These are phyloP conservation scores for Paramecium biaurelia DNA, from an alignment of 73 alveolate species.

Conservation along the genomic window DNA sequence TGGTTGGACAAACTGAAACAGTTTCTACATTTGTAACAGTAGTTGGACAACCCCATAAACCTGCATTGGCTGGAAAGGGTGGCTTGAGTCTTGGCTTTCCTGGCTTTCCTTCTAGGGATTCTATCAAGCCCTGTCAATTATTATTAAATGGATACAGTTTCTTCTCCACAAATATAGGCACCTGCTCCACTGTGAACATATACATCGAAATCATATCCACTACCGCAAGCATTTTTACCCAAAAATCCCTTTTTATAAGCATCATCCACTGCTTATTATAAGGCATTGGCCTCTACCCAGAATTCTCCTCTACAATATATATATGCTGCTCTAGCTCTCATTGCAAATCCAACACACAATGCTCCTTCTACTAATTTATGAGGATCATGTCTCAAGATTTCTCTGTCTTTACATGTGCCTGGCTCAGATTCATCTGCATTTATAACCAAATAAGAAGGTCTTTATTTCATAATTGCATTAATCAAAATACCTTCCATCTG, in stretches of 20 bases:
- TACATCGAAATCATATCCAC: slow-evolving; percentile 76
- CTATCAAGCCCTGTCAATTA: slow-evolving; percentile 80
- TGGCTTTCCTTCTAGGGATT: slow-evolving; percentile 88
- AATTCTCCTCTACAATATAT: slow-evolving; percentile 80
- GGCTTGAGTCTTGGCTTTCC: slow-evolving; percentile 93
- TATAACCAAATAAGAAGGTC: slow-evolving; percentile 75
- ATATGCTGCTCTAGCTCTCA: slow-evolving; percentile 82
- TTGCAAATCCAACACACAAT: slow-evolving; percentile 70
- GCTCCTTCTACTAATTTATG: slow-evolving; percentile 80
- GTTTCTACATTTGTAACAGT: slow-evolving; percentile 92
- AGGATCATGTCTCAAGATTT: slow-evolving; percentile 74
- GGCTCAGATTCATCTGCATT: slow-evolving; percentile 86
- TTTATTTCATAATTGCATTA: background rate
- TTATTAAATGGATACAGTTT: slow-evolving; percentile 75
- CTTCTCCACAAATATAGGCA: slow-evolving; percentile 93
- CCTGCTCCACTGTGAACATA: slow-evolving; percentile 86
- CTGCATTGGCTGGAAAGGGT: slow-evolving; percentile 95
- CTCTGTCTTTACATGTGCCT: slow-evolving; percentile 85
- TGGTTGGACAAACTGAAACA: slow-evolving; percentile 89
- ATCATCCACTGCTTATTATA: slow-evolving; percentile 74
- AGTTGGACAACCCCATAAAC: slow-evolving; percentile 92
- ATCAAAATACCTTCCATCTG: slow-evolving; percentile 79
- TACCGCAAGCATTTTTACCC: slow-evolving; percentile 82
- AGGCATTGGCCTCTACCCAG: slow-evolving; percentile 74
- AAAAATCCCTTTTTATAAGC: slow-evolving; percentile 74